Evolutionary conservation across 2,329 filamentous ascomycete species (phyloP), one percentile per base, ranked within the genome.

Genomic region (Fusarium sp.): DNA sequence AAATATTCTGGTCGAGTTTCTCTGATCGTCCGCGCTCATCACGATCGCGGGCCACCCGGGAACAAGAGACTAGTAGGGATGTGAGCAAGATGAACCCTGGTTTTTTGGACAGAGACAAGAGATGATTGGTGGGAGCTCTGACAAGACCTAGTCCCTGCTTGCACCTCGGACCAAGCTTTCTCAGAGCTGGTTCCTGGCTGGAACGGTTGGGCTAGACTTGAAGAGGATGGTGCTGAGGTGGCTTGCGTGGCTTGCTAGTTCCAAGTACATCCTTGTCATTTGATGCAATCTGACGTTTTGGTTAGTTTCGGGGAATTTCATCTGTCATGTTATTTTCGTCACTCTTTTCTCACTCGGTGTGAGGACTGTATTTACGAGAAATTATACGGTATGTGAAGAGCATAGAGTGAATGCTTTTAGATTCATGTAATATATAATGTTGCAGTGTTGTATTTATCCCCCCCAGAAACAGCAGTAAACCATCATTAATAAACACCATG

Each of bases 201-300:
- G 52, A 46, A 62, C 50, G 38, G 42, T 41, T 47, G 50, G 27
- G n/a, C 59, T 70, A 70, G 42, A 52, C 59, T 56, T 25, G 44
- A 52, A 46, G 35, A 52, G 50, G 68, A 52, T 62, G 62, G 67
- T 70, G 38, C n/a, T 46, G 36, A 35, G 50, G 68, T 70, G 68
- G 68, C 66, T 70, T 70, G 66, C 62, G 52, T 71, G 68, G 68
- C 68, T 71, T 67, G 61, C 44, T 31, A 13, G n/a, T 3, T 25
- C 61, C 52, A 33, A 47, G 18, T 52, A 60, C 25, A 62, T 53
- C 41, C 45, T 49, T 49, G 68, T 42, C n/a, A 1, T 54, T 47
- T 53, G 46, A 68, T 74, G 71, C 61, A 71, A 46, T 50, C 60
- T 75, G 72, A 74, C 67, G 72, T 56, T 44, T 31, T 41, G 25